Percentiles rank a stretch among this genome's conserved stretches.
These are phyloP conservation scores for Russula olivacea DNA, from an alignment of 768 basidiomycete genomes.

Conservation along the genomic window DNA sequence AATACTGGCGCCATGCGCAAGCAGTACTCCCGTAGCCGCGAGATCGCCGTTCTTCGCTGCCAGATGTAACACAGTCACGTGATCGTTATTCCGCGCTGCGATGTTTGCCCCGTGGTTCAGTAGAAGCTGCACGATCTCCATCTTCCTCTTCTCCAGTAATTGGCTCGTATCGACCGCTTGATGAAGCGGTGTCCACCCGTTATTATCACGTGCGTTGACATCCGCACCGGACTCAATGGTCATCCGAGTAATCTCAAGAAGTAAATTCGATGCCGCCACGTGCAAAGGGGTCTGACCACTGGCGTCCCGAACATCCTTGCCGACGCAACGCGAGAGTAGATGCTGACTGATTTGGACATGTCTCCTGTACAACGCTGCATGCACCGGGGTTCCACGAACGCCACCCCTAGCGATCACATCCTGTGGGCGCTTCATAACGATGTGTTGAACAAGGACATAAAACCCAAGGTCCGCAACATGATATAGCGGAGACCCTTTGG, in stretches of 20 bases:
- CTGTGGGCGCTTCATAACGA: background rate
- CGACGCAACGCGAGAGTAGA: background rate
- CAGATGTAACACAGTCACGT: background rate
- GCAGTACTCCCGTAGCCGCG: background rate
- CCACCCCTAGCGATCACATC: background rate
- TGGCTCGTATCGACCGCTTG: background rate
- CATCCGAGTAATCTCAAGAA: background rate
- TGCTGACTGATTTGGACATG: background rate
- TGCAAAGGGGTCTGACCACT: background rate
- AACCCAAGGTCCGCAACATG: background rate
- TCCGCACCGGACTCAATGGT: background rate
- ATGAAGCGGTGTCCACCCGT: background rate
- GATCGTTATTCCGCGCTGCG: background rate
- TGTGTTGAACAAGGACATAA: background rate
- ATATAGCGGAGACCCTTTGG: background rate
- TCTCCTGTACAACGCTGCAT: background rate
- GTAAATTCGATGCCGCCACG: background rate
- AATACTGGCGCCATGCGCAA: background rate
- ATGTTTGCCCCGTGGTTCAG: background rate
- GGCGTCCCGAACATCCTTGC: background rate
- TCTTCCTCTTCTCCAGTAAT: background rate
- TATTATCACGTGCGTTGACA: background rate
- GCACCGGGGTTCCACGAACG: background rate
- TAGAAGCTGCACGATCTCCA: background rate
- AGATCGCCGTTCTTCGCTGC: background rate